Evolutionary conservation across 2,329 filamentous ascomycete species (phyloP).

Genomic region (Cryphonectria japonica): DNA sequence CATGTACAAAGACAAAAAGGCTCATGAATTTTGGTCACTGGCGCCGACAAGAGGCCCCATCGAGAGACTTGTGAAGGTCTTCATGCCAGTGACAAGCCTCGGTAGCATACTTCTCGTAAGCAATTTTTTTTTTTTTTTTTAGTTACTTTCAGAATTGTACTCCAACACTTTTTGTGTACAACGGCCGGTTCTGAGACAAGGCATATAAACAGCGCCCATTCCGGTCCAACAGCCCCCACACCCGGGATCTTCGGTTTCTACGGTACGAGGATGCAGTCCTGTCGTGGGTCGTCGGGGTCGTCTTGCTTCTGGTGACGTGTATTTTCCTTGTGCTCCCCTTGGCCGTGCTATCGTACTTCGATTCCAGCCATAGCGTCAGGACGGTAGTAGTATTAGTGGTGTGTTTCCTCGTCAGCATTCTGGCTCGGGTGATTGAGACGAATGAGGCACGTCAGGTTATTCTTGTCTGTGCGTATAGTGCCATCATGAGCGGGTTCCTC

Average conservation of each 20-base stretch:
- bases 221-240: background rate
- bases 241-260: background rate
- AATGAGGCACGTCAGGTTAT: slow-evolving; percentile 16
- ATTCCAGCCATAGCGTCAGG: background rate
- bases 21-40: slow-evolving; percentile 4
- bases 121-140: background rate
- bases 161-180: background rate
- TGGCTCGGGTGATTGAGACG: slow-evolving; percentile 11
- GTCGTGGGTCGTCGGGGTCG: background rate
- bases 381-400: slow-evolving; percentile 6
- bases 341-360: slow-evolving; percentile 19
- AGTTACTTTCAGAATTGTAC: no score
- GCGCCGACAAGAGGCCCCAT: slow-evolving; percentile 1
- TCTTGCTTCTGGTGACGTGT: slow-evolving; percentile 10
- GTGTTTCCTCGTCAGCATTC: slow-evolving; percentile 14
- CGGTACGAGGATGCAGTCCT: background rate
- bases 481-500: slow-evolving; percentile 12
- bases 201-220: background rate
- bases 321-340: slow-evolving; percentile 15
- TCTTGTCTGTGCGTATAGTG: slow-evolving; percentile 13
- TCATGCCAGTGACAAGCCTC: slow-evolving; percentile 5
- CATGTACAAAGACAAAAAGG: background rate
- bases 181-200: background rate
- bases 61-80: slow-evolving; percentile 5
- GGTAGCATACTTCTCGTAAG: slow-evolving; percentile 2